These are phyloP conservation scores for Aspergillus oerlinghausenensis DNA, from an alignment of 2,329 filamentous ascomycete genomes.

Conservation along the genomic window DNA sequence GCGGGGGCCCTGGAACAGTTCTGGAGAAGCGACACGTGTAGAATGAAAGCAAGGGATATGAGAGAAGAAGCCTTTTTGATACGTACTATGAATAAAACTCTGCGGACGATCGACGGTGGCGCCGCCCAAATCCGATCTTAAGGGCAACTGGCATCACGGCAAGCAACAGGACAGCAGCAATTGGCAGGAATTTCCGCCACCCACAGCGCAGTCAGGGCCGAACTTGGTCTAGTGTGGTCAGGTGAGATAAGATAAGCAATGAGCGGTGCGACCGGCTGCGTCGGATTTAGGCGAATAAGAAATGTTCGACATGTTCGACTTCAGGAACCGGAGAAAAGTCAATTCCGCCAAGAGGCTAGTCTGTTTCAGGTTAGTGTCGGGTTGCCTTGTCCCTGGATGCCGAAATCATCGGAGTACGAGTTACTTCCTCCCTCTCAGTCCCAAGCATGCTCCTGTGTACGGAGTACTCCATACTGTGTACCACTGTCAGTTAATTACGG, in stretches of 20 bases:
- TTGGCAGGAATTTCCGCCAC: not conserved
- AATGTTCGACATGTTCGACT: too few relatives aligned
- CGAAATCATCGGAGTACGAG: too few relatives aligned
- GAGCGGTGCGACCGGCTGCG: too few relatives aligned
- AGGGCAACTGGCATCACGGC: not conserved
- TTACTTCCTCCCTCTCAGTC: too few relatives aligned
- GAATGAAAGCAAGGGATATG: not conserved
- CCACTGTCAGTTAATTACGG: too few relatives aligned
- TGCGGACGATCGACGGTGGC: not conserved
- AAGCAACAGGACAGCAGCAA: not conserved
- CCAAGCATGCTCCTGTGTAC: too few relatives aligned
- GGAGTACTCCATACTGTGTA: too few relatives aligned
- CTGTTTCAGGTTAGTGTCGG: not conserved
- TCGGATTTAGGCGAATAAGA: not conserved
- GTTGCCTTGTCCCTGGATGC: not conserved
- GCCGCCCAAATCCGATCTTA: not conserved
- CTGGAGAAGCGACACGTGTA: not conserved
- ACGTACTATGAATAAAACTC: too few relatives aligned
- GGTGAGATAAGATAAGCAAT: not conserved
- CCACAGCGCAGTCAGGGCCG: not conserved
- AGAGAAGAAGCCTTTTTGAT: not conserved
- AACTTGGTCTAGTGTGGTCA: not conserved
- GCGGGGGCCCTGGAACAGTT: not conserved
- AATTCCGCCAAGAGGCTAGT: not conserved
- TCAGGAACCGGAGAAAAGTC: not conserved